Percentiles rank a stretch among this genome's conserved stretches.
Evolutionary conservation across 306 rosid species (phyloP).

Genomic region (Prunus campanulata): DNA sequence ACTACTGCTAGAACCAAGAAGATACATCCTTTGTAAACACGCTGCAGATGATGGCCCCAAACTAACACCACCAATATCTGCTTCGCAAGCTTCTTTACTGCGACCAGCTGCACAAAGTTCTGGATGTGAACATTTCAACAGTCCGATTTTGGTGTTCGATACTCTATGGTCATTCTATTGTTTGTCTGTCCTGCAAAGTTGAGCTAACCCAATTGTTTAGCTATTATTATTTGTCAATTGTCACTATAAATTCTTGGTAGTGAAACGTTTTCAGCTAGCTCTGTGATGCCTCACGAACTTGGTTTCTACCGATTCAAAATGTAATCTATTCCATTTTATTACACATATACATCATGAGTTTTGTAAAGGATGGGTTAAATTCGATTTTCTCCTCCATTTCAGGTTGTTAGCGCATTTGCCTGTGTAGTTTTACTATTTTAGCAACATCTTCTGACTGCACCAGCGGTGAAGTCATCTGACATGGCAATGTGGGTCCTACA

Average conservation of each 20-base stretch:
- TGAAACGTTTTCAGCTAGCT: conserved; percentile 16
- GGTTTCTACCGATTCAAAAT: background rate
- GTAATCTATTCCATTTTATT: conserved; percentile 8
- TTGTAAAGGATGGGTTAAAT: background rate
- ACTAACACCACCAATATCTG: conserved; percentile 35
- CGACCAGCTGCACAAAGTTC: conserved; percentile 14
- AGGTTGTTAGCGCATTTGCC: background rate
- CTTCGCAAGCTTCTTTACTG: conserved; percentile 16
- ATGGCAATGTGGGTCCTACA: too few relatives aligned
- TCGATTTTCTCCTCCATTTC: background rate
- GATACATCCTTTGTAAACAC: conserved; percentile 4
- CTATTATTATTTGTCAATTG: conserved; percentile 35
- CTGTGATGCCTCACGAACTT: conserved; percentile 12
- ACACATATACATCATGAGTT: background rate
- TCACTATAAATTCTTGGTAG: conserved; percentile 28
- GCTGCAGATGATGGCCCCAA: conserved; percentile 22
- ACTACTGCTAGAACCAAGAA: conserved; percentile 23
- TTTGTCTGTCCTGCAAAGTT: conserved; percentile 31
- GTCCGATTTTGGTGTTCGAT: conserved; percentile 22
- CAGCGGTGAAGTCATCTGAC: background rate
- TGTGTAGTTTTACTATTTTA: background rate
- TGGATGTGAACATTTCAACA: conserved; percentile 15
- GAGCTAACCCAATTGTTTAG: conserved; percentile 51
- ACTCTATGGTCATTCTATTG: conserved; percentile 24
- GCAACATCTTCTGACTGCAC: background rate